Evolutionary conservation across 345 rosid genomes (phyloP).

Genomic region (Hibiscus mutabilis): DNA sequence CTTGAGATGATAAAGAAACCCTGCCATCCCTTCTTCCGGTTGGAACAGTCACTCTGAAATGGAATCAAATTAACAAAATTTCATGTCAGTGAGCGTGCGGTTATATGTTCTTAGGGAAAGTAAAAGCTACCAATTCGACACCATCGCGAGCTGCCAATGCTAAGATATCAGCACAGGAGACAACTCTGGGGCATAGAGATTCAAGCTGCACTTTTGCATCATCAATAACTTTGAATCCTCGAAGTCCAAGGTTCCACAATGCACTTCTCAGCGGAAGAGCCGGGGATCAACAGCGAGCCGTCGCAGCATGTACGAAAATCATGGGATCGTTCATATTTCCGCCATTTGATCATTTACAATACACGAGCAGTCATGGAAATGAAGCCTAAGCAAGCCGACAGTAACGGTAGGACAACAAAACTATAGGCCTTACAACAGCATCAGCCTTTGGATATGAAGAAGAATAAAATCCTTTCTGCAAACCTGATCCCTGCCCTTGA

Average conservation of each 20-base stretch:
- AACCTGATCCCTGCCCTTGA: conserved; percentile 26
- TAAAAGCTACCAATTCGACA: conserved; percentile 20
- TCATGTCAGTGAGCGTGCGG: not conserved
- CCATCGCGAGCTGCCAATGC: conserved; percentile 36
- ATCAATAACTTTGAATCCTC: conserved; percentile 33
- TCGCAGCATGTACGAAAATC: conserved; percentile 29
- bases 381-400: conserved; percentile 66
- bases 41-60: conserved; percentile 47
- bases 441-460: conserved; percentile 53
- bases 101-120: too few relatives aligned
- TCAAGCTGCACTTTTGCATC: conserved; percentile 30
- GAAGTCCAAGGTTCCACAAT: conserved; percentile 16
- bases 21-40: conserved; percentile 77
- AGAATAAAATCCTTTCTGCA: conserved; percentile 46
- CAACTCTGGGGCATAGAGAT: conserved; percentile 22
- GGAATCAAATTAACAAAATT: not conserved
- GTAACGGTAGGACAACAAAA: conserved; percentile 54
- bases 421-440: conserved; percentile 44
- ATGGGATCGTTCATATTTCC: not conserved
- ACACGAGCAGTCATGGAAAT: conserved; percentile 53
- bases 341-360: not conserved
- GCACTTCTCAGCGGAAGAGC: conserved; percentile 31
- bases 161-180: conserved; percentile 35
- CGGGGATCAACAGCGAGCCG: conserved; percentile 27
- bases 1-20: conserved; percentile 46